Base-by-base conservation (phyloP, 2,329 filamentous ascomycete species). In the Cercospora sp. region DNA sequence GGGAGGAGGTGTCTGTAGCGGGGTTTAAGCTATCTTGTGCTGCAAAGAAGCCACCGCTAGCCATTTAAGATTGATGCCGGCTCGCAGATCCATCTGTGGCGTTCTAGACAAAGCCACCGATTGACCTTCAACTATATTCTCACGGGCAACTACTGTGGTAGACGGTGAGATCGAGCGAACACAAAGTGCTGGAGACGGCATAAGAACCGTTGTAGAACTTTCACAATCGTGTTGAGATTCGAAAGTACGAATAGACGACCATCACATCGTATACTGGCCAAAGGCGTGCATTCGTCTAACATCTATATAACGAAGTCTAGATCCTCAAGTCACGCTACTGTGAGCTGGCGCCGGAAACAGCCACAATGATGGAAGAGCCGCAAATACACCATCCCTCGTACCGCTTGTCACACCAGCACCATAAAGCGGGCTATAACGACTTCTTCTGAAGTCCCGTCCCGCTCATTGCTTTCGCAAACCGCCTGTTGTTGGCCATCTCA, bases 61-160 rank as follows among this genome's bases (percentile, higher is more conserved):
- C 57, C 57, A 34, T n/a, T 59, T 59, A 59, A 32, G 57, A 59
- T 34, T 34, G 26, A 59, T 59, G 57, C 57, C 57, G 57, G 30
- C 10, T 59, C 30, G 30, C 57, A 34, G 13, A 59, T 59, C 43
- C 30, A 59, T 34, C 26, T 21, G 28, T 34, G 34, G 24, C 26
- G 34, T 34, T 30, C 26, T 40, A 34, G 57, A 34, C 26, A 30
- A 26, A 58, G 53, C 53, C 26, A 58, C 57, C 34, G 30, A n/a
- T 59, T 13, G 24, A 21, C 7, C 57, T 34, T 32, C 24, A 24
- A 1, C 30, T 40, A 18, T 49, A 7, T 24, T 3, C n/a, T 24
- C 10, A 21, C n/a, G 43, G 10, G 9, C 21, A 49, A 16, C 43
- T 21, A 9, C 43, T 18, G 10, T 13, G 43, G 43, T 12, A 3